phyloP scores from a whole-genome alignment of 2,329 filamentous ascomycete genomes.

The Aspergillus fumigatiaffinis region DNA sequence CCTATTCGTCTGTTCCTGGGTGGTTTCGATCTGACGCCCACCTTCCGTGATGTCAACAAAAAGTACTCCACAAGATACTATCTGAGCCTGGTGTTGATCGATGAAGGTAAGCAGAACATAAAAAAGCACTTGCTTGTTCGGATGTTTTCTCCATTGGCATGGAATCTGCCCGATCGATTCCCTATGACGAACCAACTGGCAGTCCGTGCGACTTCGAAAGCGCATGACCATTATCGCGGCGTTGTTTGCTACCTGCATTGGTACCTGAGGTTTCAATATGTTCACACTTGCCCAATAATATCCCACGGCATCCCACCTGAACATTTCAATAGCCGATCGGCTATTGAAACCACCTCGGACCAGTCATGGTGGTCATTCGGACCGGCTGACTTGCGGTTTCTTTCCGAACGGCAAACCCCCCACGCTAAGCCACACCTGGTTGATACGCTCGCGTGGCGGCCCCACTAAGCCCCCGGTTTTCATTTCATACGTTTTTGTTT shows the following conservation, averaged over 20 bases:
- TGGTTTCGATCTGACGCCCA: conserved; percentile 94
- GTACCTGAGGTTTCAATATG: conserved; percentile 11
- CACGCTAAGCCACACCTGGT: conserved; percentile 27
- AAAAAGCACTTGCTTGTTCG: conserved; percentile 1
- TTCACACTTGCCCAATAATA: conserved; percentile 2
- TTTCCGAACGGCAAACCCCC: conserved; percentile 15
- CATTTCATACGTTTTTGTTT: conserved; percentile 4
- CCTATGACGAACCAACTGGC: neutral
- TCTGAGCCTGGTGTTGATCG: conserved; percentile 89
- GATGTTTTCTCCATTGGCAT: neutral
- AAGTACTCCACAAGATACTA: conserved; percentile 99
- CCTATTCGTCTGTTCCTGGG: conserved; percentile 95
- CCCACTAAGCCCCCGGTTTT: conserved; percentile 20
- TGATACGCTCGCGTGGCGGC: conserved; percentile 16
- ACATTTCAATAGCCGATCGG: conserved; percentile 33
- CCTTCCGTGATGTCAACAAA: conserved; percentile 99
- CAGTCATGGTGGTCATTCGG: conserved; percentile 18
- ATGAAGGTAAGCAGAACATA: conserved; percentile 63
- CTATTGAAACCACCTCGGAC: conserved; percentile 29
- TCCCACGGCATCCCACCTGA: conserved; percentile 17
- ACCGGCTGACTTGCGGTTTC: conserved; percentile 2
- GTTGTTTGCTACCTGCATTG: conserved; percentile 12
- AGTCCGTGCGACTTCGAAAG: neutral
- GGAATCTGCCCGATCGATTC: neutral
- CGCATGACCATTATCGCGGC: neutral